Evolutionary conservation across 495 filamentous ascomycete species (phyloP).

Genomic region (Bacidia gigantensis): DNA sequence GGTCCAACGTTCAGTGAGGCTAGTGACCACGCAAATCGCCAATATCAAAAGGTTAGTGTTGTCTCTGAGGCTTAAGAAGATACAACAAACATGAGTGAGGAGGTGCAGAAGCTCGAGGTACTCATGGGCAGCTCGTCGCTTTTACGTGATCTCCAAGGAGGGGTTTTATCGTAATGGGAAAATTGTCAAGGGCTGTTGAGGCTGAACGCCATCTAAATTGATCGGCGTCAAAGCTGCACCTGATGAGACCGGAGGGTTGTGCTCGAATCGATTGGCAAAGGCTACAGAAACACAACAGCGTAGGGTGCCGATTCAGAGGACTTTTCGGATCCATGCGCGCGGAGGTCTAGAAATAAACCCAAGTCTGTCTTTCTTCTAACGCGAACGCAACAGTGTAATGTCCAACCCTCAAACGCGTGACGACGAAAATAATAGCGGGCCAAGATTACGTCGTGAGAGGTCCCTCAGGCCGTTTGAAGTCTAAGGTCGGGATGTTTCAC

Average conservation of each 20-base stretch:
- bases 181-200: not conserved
- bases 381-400: slow-evolving; percentile 4
- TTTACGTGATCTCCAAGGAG: slow-evolving; percentile 3
- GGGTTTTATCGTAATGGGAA: not conserved
- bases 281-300: slow-evolving; percentile 4
- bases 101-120: not conserved
- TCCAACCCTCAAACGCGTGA: not conserved
- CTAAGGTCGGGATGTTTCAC: not conserved
- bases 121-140: slow-evolving; percentile 2
- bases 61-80: slow-evolving; percentile 1
- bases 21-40: slow-evolving; percentile 7
- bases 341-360: slow-evolving; percentile 2
- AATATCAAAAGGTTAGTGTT: slow-evolving; percentile 1
- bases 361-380: slow-evolving; percentile 4
- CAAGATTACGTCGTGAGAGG: not conserved
- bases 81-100: not conserved
- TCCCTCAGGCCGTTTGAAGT: not conserved
- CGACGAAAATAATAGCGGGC: not conserved
- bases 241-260: slow-evolving; percentile 2
- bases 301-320: slow-evolving; percentile 6
- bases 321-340: slow-evolving; percentile 9
- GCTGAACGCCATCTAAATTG: not conserved
- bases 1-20: not conserved
- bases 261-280: slow-evolving; percentile 14
- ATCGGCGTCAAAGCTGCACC: slow-evolving; percentile 12